Evolutionary conservation across 2,329 filamentous ascomycete genomes (phyloP), one percentile per base, ranked within the genome.

Genomic region (Coniochaeta prunicola): DNA sequence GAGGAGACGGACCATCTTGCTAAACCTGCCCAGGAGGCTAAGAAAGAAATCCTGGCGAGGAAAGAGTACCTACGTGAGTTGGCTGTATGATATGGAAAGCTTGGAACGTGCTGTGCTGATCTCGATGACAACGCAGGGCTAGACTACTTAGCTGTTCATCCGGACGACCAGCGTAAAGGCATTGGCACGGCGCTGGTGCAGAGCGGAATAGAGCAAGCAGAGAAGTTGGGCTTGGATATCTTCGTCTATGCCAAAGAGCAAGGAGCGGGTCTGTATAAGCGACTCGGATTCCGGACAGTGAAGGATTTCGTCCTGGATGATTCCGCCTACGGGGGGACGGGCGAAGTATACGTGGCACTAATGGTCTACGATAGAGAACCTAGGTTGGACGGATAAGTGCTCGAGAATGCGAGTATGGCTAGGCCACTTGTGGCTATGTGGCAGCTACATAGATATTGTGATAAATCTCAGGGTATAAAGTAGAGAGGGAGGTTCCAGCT

Each of bases 111-210:
- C n/a, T n/a, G n/a, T n/a, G n/a, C n/a, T n/a, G n/a, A n/a, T n/a
- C n/a, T n/a, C n/a, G n/a, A n/a, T 38, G 9, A 38, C 36, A 38
- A 38, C 17, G 17, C 36, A 68, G 65, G 59, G n/a, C 63, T 68
- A 2, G 66, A 67, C n/a, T 68, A 65, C 57, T 61, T 69, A 3
- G 66, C 65, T 0, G 64, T 69, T 6, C 65, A 66, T 56, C 66
- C 66, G 0, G 60, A 63, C 0, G 53, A 66, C 21, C 62, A 65
- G 30, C 54, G 63, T 15, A 64, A 56, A 8, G 66, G 65, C 6
- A 64, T 69, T 34, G 66, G 58, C 0, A 63, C 65, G 0, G 55
- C 57, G 19, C 59, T 68, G 6, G 63, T 67, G 24, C 42, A 54
- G 6, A 59, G 61, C n/a, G 65, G 65, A 0, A 59, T 68, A 31